Evolutionary conservation across 768 basidiomycete species (phyloP).

Genomic region (Chalciporus piperatus): DNA sequence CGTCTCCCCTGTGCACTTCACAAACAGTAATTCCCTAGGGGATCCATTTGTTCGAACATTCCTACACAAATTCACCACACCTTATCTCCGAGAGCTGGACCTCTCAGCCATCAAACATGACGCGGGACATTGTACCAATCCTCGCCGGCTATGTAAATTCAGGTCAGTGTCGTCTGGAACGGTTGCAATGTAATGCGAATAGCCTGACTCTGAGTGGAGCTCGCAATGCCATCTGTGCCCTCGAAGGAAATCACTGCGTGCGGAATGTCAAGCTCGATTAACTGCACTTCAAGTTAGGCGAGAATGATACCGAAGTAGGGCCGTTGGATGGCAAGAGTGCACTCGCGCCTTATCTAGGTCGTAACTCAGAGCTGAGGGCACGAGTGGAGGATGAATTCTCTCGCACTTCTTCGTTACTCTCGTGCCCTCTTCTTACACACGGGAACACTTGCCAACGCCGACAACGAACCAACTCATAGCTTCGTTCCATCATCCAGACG

Average conservation of each 20-base stretch:
- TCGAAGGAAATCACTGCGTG: constrained; percentile 48
- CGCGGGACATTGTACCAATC: constrained; percentile 37
- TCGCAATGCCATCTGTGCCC: constrained; percentile 42
- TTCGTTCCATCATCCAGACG: constrained; percentile 3
- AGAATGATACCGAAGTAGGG: constrained; percentile 26
- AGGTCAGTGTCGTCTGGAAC: constrained; percentile 45
- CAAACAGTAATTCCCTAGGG: constrained; percentile 46
- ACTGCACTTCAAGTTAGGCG: constrained; percentile 29
- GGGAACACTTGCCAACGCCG: constrained; percentile 2
- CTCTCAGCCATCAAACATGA: constrained; percentile 52
- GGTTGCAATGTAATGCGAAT: constrained; percentile 57
- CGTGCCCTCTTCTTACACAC: constrained; percentile 49
- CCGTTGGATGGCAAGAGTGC: constrained; percentile 31
- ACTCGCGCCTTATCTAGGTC: constrained; percentile 34
- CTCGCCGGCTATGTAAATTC: constrained; percentile 53
- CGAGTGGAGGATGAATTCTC: constrained; percentile 44
- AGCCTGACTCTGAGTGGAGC: constrained; percentile 46
- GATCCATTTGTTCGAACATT: constrained; percentile 50
- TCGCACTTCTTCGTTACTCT: constrained; percentile 48
- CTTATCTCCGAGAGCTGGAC: constrained; percentile 50
- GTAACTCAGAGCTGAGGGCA: constrained; percentile 43
- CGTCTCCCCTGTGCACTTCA: constrained; percentile 49
- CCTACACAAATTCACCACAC: constrained; percentile 48
- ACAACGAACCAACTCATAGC: not conserved
- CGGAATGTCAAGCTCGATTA: constrained; percentile 51